phyloP scores from a whole-genome alignment of 768 basidiomycete species.

The Psilocybe tampanensis region DNA sequence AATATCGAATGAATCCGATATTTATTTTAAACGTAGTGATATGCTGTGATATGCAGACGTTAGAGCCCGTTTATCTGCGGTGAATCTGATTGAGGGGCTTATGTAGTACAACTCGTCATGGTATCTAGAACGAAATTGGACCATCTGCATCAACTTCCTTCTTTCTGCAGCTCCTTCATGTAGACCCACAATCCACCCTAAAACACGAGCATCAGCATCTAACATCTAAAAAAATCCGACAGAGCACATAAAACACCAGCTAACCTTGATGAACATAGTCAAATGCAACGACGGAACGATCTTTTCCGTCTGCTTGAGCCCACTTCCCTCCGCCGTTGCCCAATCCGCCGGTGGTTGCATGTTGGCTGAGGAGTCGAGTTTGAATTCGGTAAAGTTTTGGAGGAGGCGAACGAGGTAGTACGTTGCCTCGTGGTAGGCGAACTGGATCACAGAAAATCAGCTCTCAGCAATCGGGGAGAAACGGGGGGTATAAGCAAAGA shows the following conservation, averaged over 20 bases:
- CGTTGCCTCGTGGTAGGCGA: conserved; percentile 58
- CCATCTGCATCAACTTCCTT: too few relatives aligned
- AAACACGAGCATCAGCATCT: not conserved
- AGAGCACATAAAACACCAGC: not conserved
- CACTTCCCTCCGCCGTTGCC: conserved; percentile 29
- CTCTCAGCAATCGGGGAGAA: not conserved
- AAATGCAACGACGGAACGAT: conserved; percentile 38
- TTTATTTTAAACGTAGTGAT: too few relatives aligned
- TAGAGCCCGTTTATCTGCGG: too few relatives aligned
- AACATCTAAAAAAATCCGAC: not conserved
- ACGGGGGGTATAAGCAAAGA: not conserved
- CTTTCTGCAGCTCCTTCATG: not conserved
- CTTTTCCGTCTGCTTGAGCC: conserved; percentile 40
- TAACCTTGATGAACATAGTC: conserved; percentile 42
- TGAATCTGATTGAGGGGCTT: too few relatives aligned
- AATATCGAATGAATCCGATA: too few relatives aligned
- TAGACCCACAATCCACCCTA: not conserved
- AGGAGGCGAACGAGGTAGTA: conserved; percentile 56
- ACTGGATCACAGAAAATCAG: conserved; percentile 4
- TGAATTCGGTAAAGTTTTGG: conserved; percentile 47
- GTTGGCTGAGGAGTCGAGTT: conserved; percentile 37
- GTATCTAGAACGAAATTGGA: too few relatives aligned
- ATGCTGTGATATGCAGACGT: too few relatives aligned
- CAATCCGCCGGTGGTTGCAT: conserved; percentile 46
- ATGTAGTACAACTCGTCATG: too few relatives aligned